Percentiles rank a stretch among this genome's conserved stretches.
These are phyloP conservation scores for Crotalaria pallida DNA, from an alignment of 306 rosid species.

Conservation along the genomic window DNA sequence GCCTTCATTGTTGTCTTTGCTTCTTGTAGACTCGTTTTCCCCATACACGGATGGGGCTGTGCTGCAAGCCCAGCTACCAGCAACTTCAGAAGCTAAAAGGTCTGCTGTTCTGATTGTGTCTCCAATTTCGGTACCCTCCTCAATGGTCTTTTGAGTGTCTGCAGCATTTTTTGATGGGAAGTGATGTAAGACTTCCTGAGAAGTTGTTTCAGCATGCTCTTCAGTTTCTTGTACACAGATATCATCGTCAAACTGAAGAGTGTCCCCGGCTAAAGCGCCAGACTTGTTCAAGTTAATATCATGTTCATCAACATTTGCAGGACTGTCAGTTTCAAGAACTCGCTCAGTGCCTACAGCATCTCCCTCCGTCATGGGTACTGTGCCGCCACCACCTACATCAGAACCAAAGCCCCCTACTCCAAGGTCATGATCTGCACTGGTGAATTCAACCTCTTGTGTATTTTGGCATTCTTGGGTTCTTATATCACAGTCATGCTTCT, in stretches of 20 bases:
- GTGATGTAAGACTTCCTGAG: slow-evolving; percentile 28
- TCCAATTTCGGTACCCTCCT: slow-evolving; percentile 49
- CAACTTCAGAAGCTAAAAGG: slow-evolving; percentile 68
- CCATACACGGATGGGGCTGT: slow-evolving; percentile 59
- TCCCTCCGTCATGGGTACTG: slow-evolving; percentile 45
- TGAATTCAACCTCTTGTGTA: slow-evolving; percentile 56
- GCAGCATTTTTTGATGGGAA: slow-evolving; percentile 32
- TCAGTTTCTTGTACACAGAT: slow-evolving; percentile 37
- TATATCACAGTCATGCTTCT: slow-evolving; percentile 53
- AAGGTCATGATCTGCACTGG: slow-evolving; percentile 44
- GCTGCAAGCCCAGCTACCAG: slow-evolving; percentile 78
- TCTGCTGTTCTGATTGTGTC: slow-evolving; percentile 48
- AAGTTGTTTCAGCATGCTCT: slow-evolving; percentile 31
- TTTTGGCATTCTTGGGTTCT: slow-evolving; percentile 45
- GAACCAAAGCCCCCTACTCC: slow-evolving; percentile 60
- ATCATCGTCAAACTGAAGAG: slow-evolving; percentile 55
- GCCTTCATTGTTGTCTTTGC: slow-evolving; percentile 35
- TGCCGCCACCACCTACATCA: slow-evolving; percentile 51
- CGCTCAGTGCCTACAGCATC: slow-evolving; percentile 46
- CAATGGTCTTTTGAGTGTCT: slow-evolving; percentile 31
- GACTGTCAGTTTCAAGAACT: slow-evolving; percentile 57
- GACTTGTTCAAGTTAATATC: slow-evolving; percentile 37
- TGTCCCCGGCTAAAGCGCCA: slow-evolving; percentile 36
- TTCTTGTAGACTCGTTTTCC: slow-evolving; percentile 47
- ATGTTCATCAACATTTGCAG: slow-evolving; percentile 32